Evolutionary conservation across 2,329 filamentous ascomycete species (phyloP).

Genomic region (Fusarium armeniacum): DNA sequence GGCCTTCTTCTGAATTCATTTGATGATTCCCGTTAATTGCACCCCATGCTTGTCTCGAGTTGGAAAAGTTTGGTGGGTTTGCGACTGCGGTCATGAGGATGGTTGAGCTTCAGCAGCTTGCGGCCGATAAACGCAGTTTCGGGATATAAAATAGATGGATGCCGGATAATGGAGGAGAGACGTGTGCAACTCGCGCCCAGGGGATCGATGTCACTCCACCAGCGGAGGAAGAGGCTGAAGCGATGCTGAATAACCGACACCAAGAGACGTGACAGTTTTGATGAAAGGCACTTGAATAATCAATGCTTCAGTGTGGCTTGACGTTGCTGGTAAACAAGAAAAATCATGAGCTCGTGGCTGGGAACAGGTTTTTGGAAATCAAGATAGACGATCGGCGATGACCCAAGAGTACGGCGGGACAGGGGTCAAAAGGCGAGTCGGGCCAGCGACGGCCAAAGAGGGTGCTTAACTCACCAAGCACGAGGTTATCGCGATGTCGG

Average conservation of each 20-base stretch:
- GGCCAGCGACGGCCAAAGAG: constrained; percentile 39
- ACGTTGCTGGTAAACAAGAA: constrained; percentile 38
- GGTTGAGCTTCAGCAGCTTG: constrained; percentile 38
- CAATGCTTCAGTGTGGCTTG: constrained; percentile 28
- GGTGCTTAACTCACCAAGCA: constrained; percentile 47
- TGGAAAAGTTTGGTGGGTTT: constrained; percentile 73
- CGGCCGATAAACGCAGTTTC: constrained; percentile 44
- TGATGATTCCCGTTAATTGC: constrained; percentile 71
- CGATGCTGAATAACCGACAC: constrained; percentile 16
- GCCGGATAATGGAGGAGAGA: constrained; percentile 38
- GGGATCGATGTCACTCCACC: constrained; percentile 44
- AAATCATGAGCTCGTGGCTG: constrained; percentile 45
- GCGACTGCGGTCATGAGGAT: constrained; percentile 77
- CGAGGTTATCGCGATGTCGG: constrained; percentile 47
- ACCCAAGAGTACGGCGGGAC: constrained; percentile 25
- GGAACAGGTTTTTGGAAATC: constrained; percentile 43
- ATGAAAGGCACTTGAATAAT: constrained; percentile 27
- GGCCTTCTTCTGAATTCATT: constrained; percentile 86
- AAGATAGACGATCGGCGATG: constrained; percentile 39
- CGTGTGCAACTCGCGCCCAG: constrained; percentile 44
- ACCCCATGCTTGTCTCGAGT: constrained; percentile 75
- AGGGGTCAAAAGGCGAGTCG: constrained; percentile 30
- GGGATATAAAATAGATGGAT: constrained; percentile 31
- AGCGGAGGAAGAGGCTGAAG: constrained; percentile 11
- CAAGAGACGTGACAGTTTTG: constrained; percentile 9